phyloP scores from a whole-genome alignment of 2,329 filamentous ascomycete genomes.

The Talaromyces rugulosus region DNA sequence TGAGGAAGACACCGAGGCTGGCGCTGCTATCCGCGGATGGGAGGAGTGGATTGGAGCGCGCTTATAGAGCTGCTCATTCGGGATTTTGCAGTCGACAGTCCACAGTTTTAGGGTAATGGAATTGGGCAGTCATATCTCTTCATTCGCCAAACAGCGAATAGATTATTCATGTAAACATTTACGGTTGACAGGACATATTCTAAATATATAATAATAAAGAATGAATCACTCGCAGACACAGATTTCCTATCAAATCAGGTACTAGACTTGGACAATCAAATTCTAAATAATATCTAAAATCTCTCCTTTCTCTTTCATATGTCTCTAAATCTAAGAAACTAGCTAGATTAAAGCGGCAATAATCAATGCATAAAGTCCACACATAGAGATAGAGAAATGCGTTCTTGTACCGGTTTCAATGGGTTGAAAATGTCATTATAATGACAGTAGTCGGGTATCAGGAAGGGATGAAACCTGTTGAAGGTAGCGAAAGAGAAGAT shows the following conservation, averaged over 20 bases:
- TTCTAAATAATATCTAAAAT: background rate
- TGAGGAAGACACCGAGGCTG: conserved; percentile 50
- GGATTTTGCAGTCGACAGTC: background rate
- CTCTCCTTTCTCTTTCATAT: background rate
- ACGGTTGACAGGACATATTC: background rate
- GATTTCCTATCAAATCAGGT: background rate
- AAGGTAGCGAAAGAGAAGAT: background rate
- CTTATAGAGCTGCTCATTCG: conserved; percentile 46
- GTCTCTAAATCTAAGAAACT: background rate
- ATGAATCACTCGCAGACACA: too few relatives aligned
- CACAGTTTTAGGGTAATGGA: background rate
- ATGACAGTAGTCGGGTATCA: background rate
- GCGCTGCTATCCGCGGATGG: conserved; percentile 74
- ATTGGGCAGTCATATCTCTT: background rate
- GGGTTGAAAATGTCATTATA: background rate
- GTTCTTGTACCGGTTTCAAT: background rate
- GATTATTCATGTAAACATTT: background rate
- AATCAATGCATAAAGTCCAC: background rate
- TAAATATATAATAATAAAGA: background rate
- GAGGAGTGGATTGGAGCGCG: conserved; percentile 83
- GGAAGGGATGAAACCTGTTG: background rate
- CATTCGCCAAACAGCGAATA: background rate
- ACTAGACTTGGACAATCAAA: background rate
- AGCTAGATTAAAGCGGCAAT: background rate
- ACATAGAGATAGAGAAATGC: background rate